Evolutionary conservation across 192 early-diverging fungal genomes (phyloP), one percentile per base, ranked within the genome.

Genomic region (Podila minutissima): DNA sequence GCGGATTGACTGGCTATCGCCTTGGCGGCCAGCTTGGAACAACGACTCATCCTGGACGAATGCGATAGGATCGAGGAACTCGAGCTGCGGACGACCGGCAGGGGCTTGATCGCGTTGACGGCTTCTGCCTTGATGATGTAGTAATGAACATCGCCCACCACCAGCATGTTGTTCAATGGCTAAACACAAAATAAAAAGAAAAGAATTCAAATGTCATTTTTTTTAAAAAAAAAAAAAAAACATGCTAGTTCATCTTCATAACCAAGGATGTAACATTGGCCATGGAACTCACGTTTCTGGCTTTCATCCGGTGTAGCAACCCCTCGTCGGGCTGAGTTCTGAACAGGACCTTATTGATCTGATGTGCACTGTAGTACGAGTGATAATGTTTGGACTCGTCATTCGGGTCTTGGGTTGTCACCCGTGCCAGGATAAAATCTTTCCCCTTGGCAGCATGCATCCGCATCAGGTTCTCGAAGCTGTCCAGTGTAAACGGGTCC

Each of bases 331-430:
- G 92, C 72, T 93, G 92, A 0, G 92, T 93, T 22, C 92, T 62
- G 64, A 93, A 93, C 31, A 93, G 72, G 28, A 92, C 91, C 75
- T 93, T 93, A 82, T 93, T 93, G 64, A 93, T 93, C 29, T 92
- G 89, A 63, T 93, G 92, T 13, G 91, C 92, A 0, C 88, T 81
- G 69, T 93, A 93, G 48, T 92, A 91, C 1, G 86, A 88, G 70
- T 93, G 89, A 67, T 93, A 93, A 13, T 85, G 82, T 22, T 85
- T 87, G 48, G 26, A 59, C 26, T 72, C 75, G 48, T 88, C 85
- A n/a, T 83, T 74, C 6, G 91, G 89, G 66, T 93, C 92, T 20
- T 84, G 89, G 12, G 92, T 93, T 4, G 85, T 89, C 13, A 93
- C 92, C 49, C 91, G 61, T 5, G 92, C 91, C 4, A 93, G 26